phyloP scores from a whole-genome alignment of 352 stramenopile species.

The Phytopythium litorale region DNA sequence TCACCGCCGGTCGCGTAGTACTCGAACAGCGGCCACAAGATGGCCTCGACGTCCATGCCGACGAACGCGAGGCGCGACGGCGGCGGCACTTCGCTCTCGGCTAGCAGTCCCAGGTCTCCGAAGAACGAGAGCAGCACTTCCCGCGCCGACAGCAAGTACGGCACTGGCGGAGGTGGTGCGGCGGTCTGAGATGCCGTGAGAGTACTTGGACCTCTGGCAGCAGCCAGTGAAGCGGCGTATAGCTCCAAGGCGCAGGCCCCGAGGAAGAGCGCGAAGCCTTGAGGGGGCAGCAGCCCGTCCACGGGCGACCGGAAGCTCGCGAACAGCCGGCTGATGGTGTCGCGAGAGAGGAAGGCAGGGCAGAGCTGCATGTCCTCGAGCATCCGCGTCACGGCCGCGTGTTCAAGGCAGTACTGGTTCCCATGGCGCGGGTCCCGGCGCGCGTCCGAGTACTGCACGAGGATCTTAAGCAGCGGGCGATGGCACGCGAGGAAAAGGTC shows the following conservation, averaged over 20 bases:
- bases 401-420: slow-evolving; percentile 45
- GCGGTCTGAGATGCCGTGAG: background rate
- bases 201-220: background rate
- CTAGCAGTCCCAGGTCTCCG: slow-evolving; percentile 47
- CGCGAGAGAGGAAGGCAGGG: slow-evolving; percentile 43
- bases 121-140: slow-evolving; percentile 72
- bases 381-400: slow-evolving; percentile 38
- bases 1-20: slow-evolving; percentile 47
- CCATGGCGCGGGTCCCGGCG: slow-evolving; percentile 27
- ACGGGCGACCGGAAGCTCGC: slow-evolving; percentile 23
- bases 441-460: slow-evolving; percentile 53
- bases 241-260: slow-evolving; percentile 59
- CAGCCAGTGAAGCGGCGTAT: slow-evolving; percentile 28
- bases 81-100: slow-evolving; percentile 37
- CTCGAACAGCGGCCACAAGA: slow-evolving; percentile 79
- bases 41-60: slow-evolving; percentile 57
- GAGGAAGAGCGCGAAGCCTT: slow-evolving; percentile 53
- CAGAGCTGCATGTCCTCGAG: slow-evolving; percentile 62
- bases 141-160: slow-evolving; percentile 41
- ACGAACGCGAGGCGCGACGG: slow-evolving; percentile 51
- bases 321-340: slow-evolving; percentile 49
- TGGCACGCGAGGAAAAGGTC: slow-evolving; percentile 64
- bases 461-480: slow-evolving; percentile 39
- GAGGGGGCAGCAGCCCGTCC: slow-evolving; percentile 31
- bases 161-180: slow-evolving; percentile 13